Conservation (phyloP, 805 yeast genomes). For the Zygoascus biomembranicola region DNA sequence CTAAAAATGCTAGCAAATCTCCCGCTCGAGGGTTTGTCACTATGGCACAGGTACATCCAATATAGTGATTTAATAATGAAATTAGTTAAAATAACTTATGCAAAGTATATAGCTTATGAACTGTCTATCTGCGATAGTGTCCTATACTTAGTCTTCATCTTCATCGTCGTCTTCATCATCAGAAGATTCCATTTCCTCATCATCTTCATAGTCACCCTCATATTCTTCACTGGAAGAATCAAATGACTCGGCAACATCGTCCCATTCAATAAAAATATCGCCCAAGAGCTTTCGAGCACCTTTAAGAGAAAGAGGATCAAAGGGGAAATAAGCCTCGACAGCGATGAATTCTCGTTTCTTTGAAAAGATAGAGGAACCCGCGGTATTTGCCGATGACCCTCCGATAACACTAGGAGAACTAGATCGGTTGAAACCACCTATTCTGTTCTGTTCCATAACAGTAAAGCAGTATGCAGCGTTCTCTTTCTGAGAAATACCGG, state of each 20-base stretch:
- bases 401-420: conserved; percentile 21
- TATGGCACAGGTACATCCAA: too few species aligned
- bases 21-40: too few species aligned
- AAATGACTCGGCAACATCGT: conserved; percentile 53
- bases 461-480: conserved; percentile 90
- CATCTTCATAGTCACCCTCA: conserved; percentile 28
- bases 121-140: too few species aligned
- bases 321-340: conserved; percentile 92
- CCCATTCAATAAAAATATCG: conserved; percentile 72
- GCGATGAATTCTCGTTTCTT: conserved; percentile 78
- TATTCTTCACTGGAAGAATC: conserved; percentile 39
- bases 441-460: conserved; percentile 81
- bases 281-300: conserved; percentile 47
- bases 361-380: conserved; percentile 10
- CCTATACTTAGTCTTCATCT: conserved; percentile 3
- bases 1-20: too few species aligned
- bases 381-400: conserved; percentile 10
- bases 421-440: conserved; percentile 35
- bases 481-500: conserved; percentile 81
- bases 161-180: conserved; percentile 19
- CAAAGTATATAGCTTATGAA: too few species aligned
- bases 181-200: conserved; percentile 25
- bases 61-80: too few species aligned
- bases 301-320: conserved; percentile 79
- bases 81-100: too few species aligned